Evolutionary conservation across 305 asterid species (phyloP), one percentile per base, ranked within the genome.

Genomic region (Fraxinus latifolia): DNA sequence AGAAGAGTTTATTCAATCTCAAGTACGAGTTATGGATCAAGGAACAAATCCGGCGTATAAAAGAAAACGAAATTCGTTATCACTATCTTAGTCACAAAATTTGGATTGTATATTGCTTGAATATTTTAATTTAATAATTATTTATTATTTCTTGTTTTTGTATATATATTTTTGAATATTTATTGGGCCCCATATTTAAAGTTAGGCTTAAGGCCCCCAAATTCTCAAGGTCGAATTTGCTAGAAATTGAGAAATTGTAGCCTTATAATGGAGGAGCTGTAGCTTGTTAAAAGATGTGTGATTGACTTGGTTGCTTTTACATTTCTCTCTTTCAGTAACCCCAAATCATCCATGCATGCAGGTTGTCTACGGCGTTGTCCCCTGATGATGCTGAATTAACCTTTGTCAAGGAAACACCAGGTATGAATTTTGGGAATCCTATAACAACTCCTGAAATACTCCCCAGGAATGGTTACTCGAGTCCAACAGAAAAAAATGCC

Each of bases 351-450:
- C 76, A 11, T 74, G n/a, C 34, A 5, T 86, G 87, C 92, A 91
- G 97, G 90, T 90, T 85, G 67, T 84, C 90, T 75, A 82, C 76
- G 79, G 79, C 83, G 58, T 58, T 81, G 12, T 85, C 85, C 33
- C 77, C 87, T 34, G 85, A 82, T 83, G 95, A 93, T 84, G 80
- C 86, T 27, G 92, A 91, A 72, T 87, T 91, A 80, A 88, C 91
- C 42, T 53, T 90, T 78, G 94, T 93, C 77, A 87, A 85, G 81
- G 98, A 93, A 89, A 93, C 98, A 7, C 97, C 95, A 2, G 84
- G 74, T 77, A 17, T 83, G 50, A 44, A 84, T 83, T 84, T 81
- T 72, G 81, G 80, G 75, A 77, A 82, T 53, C 87, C 84, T 67
- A 68, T 73, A 50, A 71, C 86, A 76, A 88, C 89, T 79, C 86